phyloP scores from a whole-genome alignment of 208 protist species.

The Histomonas meleagridis region DNA sequence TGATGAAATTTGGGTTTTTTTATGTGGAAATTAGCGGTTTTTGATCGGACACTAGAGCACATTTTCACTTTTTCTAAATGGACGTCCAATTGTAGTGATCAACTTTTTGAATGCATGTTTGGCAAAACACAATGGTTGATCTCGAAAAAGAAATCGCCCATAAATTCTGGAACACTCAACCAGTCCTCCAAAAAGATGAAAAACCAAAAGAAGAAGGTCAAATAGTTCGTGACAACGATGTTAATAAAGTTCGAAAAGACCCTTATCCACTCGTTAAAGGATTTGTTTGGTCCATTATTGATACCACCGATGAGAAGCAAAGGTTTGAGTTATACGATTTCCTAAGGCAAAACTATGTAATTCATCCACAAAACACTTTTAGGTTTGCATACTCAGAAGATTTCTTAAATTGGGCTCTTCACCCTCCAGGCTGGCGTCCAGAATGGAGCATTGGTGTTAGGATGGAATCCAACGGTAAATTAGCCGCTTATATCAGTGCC shows the following conservation, averaged over 20 bases:
- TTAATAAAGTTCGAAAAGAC: not conserved
- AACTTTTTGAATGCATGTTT: too few species aligned
- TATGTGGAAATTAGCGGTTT: too few species aligned
- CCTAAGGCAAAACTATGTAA: conserved; percentile 93
- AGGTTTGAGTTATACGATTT: conserved; percentile 56
- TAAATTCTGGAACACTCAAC: conserved; percentile 31
- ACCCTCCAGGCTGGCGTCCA: conserved; percentile 72
- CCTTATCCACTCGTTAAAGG: conserved; percentile 6
- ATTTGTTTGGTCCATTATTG: not conserved
- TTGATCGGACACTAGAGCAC: too few species aligned
- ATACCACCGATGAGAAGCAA: conserved; percentile 18
- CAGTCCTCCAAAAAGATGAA: not conserved
- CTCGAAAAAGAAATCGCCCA: too few species aligned
- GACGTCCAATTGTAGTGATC: too few species aligned
- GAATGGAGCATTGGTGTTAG: conserved; percentile 91
- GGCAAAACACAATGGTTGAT: too few species aligned
- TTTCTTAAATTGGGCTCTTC: conserved; percentile 87
- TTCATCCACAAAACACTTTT: conserved; percentile 93
- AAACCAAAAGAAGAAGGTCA: not conserved
- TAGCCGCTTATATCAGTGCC: conserved; percentile 88
- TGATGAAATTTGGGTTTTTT: too few species aligned
- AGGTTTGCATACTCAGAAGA: conserved; percentile 93
- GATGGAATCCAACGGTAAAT: conserved; percentile 58
- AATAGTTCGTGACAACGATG: not conserved
- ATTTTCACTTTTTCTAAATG: too few species aligned